phyloP scores from a whole-genome alignment of 1,139 yeast species.

The Protomyces inouyei region DNA sequence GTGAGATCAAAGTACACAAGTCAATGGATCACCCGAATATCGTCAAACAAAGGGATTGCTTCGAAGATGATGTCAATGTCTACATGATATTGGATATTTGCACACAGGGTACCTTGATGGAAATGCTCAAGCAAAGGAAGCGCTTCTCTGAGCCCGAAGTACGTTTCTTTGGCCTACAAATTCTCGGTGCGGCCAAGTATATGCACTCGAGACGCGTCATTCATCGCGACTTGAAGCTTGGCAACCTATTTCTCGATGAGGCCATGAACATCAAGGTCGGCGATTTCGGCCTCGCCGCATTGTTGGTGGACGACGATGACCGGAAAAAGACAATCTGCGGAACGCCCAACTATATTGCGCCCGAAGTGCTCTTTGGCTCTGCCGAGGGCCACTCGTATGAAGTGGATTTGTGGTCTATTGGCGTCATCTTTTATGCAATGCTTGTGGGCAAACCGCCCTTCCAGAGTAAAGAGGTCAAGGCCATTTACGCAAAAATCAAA shows the following conservation, averaged over 20 bases:
- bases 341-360: conserved; percentile 96
- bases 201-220: conserved; percentile 77
- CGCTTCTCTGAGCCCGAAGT: conserved; percentile 86
- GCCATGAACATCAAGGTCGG: conserved; percentile 79
- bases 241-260: conserved; percentile 76
- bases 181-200: conserved; percentile 83
- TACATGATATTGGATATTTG: conserved; percentile 91
- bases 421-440: conserved; percentile 94
- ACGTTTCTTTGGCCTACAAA: conserved; percentile 82
- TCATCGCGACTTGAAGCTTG: conserved; percentile 93
- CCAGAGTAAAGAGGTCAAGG: conserved; percentile 88
- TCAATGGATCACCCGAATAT: conserved; percentile 82
- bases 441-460: conserved; percentile 92
- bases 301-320: conserved; percentile 74
- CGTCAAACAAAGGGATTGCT: conserved; percentile 88
- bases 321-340: conserved; percentile 97
- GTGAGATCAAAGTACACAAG: conserved; percentile 94
- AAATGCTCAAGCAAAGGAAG: conserved; percentile 77
- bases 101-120: conserved; percentile 83
- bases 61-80: conserved; percentile 90
- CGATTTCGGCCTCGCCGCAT: conserved; percentile 95
- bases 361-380: conserved; percentile 67
- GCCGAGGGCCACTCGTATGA: conserved; percentile 94
- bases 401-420: conserved; percentile 97
- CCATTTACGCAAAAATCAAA: conserved; percentile 88